Evolutionary conservation across 2,329 filamentous ascomycete genomes (phyloP), one percentile per base, ranked within the genome.

Genomic region (Botrytis deweyae): DNA sequence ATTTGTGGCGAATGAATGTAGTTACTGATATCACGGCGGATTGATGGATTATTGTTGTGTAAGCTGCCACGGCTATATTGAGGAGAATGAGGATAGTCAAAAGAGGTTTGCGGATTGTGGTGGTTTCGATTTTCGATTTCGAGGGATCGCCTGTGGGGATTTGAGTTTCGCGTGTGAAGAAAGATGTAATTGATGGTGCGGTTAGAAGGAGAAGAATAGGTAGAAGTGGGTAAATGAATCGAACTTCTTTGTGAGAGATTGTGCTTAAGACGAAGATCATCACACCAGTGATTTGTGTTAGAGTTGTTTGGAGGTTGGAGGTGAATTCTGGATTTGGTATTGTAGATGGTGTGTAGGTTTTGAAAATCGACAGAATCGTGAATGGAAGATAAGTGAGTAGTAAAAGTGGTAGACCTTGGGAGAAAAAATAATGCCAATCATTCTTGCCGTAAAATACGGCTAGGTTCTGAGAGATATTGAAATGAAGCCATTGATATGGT

Each of bases 161-260:
- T 25, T 77, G 78, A 80, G 72, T 44, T 81, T 76, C 25, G 80
- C 74, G 25, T 82, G 79, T 40, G 42, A 72, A 73, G 81, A 95
- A 94, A 14, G 85, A 82, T 4, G 88, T 85, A 25, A 93, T 83
- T 4, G 90, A 87, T 0, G 89, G 88, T 0, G 94, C 93, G 1
- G 93, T 89, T 58, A 98, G 85, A 76, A 97, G 85, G 81, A 96
- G 93, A 10, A 99, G 87, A n/a, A 91, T 87, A 1, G 96, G 95
- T 2, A 98, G 87, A 29, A 99, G 87, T 1, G 96, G 95, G 80
- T 97, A 97, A 77, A 98, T 93, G 85, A 99, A 99, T 79, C 96
- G 93, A 78, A 97, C 93, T 86, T 99, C 96, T 82, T 99, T 99
- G 84, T 99, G 96, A 1, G 94, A 90, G 77, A 98, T 93, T 65